A percentile compares a stretch with the other conserved stretches of the same genome.
Evolutionary conservation across 805 yeast species (phyloP).

Genomic region (Yamadazyma phyllophila): DNA sequence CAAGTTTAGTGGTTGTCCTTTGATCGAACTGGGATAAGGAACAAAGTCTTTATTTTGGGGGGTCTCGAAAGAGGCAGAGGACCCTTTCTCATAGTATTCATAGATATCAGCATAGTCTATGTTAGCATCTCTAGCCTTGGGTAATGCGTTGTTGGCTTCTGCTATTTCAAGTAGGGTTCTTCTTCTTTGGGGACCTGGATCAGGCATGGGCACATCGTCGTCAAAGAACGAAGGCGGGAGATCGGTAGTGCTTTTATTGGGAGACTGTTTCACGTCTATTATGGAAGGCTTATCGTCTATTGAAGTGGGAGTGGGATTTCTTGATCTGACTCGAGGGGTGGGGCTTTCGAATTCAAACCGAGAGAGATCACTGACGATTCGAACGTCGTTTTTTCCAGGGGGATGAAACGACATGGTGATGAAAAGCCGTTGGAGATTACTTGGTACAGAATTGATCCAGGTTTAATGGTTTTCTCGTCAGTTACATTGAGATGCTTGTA

Average conservation of each 20-base stretch:
- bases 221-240: conserved; percentile 5
- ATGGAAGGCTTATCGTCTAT: conserved; percentile 9
- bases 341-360: conserved; percentile 29
- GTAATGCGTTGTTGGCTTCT: conserved; percentile 10
- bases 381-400: conserved; percentile 18
- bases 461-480: neutral
- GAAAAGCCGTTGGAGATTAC: neutral
- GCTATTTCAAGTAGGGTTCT: conserved; percentile 15
- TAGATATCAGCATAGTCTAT: conserved; percentile 18
- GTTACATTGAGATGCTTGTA: neutral
- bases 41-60: conserved; percentile 11
- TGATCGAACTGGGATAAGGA: conserved; percentile 16
- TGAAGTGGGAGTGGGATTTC: conserved; percentile 32
- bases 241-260: neutral
- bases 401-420: conserved; percentile 18
- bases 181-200: conserved; percentile 14
- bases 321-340: conserved; percentile 25
- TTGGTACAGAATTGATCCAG: neutral
- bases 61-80: conserved; percentile 9
- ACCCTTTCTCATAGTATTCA: conserved; percentile 17
- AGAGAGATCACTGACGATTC: conserved; percentile 32
- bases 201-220: conserved; percentile 6
- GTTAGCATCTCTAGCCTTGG: conserved; percentile 7
- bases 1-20: conserved; percentile 5
- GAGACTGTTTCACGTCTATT: neutral